phyloP scores from a whole-genome alignment of 2,329 filamentous ascomycete species.

The Tothia fuscella region DNA sequence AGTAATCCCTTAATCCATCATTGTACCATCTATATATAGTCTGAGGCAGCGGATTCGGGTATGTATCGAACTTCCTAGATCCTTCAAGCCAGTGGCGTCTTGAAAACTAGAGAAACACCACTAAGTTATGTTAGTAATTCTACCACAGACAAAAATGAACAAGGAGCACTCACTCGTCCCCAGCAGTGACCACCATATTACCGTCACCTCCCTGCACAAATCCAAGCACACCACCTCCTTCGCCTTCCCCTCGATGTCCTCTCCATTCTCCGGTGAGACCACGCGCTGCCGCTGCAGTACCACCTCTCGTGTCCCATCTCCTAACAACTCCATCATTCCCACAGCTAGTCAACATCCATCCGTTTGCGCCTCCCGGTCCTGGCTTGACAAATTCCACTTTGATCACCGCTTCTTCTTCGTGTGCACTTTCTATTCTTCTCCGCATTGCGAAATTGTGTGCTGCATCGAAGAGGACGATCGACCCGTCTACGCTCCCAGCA shows the following conservation, averaged over 20 bases:
- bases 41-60: neutral
- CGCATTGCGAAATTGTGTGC: slow-evolving; percentile 79
- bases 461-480: slow-evolving; percentile 76
- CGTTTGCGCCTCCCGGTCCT: slow-evolving; percentile 17
- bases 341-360: slow-evolving; percentile 68
- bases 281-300: slow-evolving; percentile 52
- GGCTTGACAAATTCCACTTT: slow-evolving; percentile 74
- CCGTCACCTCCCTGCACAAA: slow-evolving; percentile 70
- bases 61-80: neutral
- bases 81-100: neutral
- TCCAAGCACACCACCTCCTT: slow-evolving; percentile 77
- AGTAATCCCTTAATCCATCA: neutral
- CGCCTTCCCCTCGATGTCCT: slow-evolving; percentile 73
- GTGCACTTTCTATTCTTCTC: slow-evolving; percentile 67
- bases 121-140: neutral
- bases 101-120: slow-evolving; percentile 4
- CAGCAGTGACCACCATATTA: slow-evolving; percentile 70
- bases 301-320: slow-evolving; percentile 70
- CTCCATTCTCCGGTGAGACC: slow-evolving; percentile 79
- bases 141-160: neutral
- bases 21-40: no score
- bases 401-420: slow-evolving; percentile 65
- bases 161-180: slow-evolving; percentile 53
- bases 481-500: slow-evolving; percentile 51
- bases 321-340: slow-evolving; percentile 88